A percentile compares a stretch with the other conserved stretches of the same genome.
These are phyloP conservation scores for Corynascus novoguineensis DNA, from an alignment of 495 filamentous ascomycete genomes.

Conservation along the genomic window DNA sequence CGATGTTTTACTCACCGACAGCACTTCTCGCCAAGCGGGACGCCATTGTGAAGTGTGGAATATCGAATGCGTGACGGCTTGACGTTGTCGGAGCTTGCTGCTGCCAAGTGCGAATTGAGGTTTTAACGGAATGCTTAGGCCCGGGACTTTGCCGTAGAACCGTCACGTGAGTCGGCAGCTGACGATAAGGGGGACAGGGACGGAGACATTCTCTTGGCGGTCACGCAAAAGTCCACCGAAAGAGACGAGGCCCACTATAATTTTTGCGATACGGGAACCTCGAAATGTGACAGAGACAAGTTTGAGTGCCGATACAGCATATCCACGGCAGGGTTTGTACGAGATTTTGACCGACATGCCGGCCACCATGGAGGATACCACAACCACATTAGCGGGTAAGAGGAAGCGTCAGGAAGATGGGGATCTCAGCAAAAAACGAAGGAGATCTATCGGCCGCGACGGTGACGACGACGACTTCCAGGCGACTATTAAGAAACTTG, in stretches of 20 bases:
- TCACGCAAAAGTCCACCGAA: constrained; percentile 5
- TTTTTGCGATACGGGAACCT: constrained; percentile 14
- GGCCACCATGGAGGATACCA: constrained; percentile 16
- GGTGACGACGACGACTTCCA: constrained; percentile 41
- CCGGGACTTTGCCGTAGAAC: constrained; percentile 28
- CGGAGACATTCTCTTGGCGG: not conserved
- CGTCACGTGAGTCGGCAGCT: constrained; percentile 28
- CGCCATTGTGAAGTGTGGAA: constrained; percentile 72
- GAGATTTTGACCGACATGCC: constrained; percentile 21
- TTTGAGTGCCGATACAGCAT: not conserved
- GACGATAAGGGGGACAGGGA: not conserved
- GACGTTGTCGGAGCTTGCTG: constrained; percentile 33
- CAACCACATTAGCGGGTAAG: constrained; percentile 32
- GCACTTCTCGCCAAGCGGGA: constrained; percentile 89
- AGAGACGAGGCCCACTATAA: constrained; percentile 25
- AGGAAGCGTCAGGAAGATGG: constrained; percentile 44
- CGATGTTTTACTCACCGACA: constrained; percentile 60
- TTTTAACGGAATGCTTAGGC: constrained; percentile 42
- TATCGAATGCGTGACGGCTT: constrained; percentile 36
- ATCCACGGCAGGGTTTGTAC: not conserved
- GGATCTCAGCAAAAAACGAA: constrained; percentile 45
- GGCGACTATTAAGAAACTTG: constrained; percentile 60
- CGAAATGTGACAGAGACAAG: not conserved
- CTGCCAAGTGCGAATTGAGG: constrained; percentile 41
- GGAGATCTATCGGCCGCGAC: constrained; percentile 34